These are phyloP conservation scores for Tylopilus plumbeoviolaceoides DNA, from an alignment of 768 basidiomycete species.

Conservation along the genomic window DNA sequence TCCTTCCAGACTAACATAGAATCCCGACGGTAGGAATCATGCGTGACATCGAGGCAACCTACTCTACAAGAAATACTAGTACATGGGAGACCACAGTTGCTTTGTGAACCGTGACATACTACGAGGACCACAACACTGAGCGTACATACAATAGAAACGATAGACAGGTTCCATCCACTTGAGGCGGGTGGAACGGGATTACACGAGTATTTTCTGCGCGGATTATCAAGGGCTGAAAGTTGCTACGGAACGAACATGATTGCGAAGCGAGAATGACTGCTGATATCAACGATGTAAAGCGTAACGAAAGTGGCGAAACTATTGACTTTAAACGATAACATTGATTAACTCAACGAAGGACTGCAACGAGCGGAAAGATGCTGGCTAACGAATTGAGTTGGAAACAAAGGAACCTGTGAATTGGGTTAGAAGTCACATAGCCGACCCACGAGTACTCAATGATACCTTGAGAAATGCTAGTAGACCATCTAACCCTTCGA, in stretches of 20 bases:
- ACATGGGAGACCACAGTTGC: conserved; percentile 9
- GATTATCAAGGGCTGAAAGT: neutral
- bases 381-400: neutral
- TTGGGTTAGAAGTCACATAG: conserved; percentile 2
- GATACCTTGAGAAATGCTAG: conserved; percentile 2
- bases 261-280: conserved; percentile 2
- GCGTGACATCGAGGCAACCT: conserved; percentile 3
- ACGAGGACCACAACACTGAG: conserved; percentile 10
- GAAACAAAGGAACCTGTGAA: neutral
- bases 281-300: conserved; percentile 6
- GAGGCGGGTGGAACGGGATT: conserved; percentile 7
- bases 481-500: conserved; percentile 18
- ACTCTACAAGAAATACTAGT: conserved; percentile 21
- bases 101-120: neutral
- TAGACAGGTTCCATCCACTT: conserved; percentile 14
- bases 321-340: conserved; percentile 1
- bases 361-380: neutral
- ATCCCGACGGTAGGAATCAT: neutral
- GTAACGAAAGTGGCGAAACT: conserved; percentile 2
- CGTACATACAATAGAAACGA: conserved; percentile 16
- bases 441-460: no score
- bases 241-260: conserved; percentile 1
- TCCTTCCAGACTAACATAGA: conserved; percentile 2
- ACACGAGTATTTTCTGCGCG: conserved; percentile 4
- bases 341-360: neutral